These are phyloP conservation scores for Mrakiaceae sp. DNA, from an alignment of 1,284 basidiomycete genomes.

Conservation along the genomic window DNA sequence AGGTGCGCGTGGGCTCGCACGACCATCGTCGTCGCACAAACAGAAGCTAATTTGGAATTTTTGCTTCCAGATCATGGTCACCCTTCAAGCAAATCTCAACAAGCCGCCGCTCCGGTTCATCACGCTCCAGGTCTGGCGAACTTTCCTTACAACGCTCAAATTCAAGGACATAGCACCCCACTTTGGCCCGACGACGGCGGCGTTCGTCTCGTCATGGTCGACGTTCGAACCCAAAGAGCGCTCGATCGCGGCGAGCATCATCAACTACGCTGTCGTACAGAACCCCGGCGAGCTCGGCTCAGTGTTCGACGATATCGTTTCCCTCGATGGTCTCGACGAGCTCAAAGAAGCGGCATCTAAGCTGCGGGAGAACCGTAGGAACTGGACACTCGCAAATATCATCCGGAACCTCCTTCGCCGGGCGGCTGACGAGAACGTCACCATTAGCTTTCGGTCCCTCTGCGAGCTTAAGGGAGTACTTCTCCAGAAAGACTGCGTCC, in stretches of 20 bases:
- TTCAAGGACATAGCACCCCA: conserved; percentile 68
- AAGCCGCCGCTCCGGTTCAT: conserved; percentile 62
- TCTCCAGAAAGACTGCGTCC: conserved; percentile 44
- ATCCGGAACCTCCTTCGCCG: conserved; percentile 64
- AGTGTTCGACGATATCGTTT: conserved; percentile 66
- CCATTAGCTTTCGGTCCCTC: conserved; percentile 65
- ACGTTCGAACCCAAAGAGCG: conserved; percentile 48
- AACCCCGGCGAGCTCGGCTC: conserved; percentile 30
- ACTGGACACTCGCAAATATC: conserved; percentile 46
- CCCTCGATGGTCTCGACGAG: conserved; percentile 58
- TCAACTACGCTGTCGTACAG: conserved; percentile 61
- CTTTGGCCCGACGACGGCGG: conserved; percentile 78
- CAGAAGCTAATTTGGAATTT: not conserved
- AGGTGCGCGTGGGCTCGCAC: conserved; percentile 45
- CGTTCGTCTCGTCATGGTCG: conserved; percentile 68
- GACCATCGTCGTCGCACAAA: not conserved
- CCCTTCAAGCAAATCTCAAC: conserved; percentile 76
- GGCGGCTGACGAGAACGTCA: conserved; percentile 66
- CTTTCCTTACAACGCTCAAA: conserved; percentile 61
- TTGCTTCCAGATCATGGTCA: conserved; percentile 75
- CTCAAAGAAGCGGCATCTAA: conserved; percentile 44
- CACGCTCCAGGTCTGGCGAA: conserved; percentile 70
- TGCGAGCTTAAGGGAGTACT: conserved; percentile 64
- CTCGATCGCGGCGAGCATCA: conserved; percentile 47
- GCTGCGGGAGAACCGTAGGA: conserved; percentile 43